phyloP scores from a whole-genome alignment of 352 stramenopile species.

The Globisporangium okanoganense region DNA sequence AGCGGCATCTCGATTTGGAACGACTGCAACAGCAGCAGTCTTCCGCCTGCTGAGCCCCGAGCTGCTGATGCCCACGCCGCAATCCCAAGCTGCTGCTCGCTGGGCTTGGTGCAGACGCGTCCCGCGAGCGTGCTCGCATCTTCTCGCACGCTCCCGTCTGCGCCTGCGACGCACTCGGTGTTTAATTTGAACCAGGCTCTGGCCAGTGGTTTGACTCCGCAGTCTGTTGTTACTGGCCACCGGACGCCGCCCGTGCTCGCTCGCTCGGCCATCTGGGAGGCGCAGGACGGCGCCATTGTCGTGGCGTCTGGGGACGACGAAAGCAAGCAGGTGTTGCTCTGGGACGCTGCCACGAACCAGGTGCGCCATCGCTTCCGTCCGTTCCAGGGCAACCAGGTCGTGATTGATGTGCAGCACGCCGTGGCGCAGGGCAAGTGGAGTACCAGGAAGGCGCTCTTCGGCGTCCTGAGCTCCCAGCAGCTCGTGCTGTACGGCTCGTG shows the following conservation, averaged over 20 bases:
- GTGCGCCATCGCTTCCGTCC: conserved; percentile 13
- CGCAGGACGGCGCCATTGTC: not conserved
- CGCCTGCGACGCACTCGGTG: conserved; percentile 36
- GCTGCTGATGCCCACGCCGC: conserved; percentile 18
- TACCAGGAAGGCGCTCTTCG: conserved; percentile 26
- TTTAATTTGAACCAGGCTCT: conserved; percentile 28
- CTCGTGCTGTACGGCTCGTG: conserved; percentile 23
- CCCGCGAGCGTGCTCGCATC: conserved; percentile 36
- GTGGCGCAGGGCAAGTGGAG: conserved; percentile 26
- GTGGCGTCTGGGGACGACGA: conserved; percentile 26
- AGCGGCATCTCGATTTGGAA: conserved; percentile 38
- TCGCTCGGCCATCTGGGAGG: conserved; percentile 40
- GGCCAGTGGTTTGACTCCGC: conserved; percentile 3
- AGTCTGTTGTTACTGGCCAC: conserved; percentile 29
- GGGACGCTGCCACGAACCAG: conserved; percentile 17
- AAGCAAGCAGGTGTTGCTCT: conserved; percentile 20
- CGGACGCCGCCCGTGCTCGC: conserved; percentile 37
- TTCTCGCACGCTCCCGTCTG: conserved; percentile 23
- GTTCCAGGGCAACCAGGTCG: conserved; percentile 5
- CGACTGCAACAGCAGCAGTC: conserved; percentile 14
- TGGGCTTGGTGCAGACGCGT: conserved; percentile 22
- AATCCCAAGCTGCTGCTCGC: conserved; percentile 31
- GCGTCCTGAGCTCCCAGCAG: conserved; percentile 26
- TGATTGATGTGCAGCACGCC: conserved; percentile 30
- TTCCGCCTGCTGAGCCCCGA: not conserved